Conservation (phyloP, 805 yeast genomes). For the Metschnikowia orientalis region DNA sequence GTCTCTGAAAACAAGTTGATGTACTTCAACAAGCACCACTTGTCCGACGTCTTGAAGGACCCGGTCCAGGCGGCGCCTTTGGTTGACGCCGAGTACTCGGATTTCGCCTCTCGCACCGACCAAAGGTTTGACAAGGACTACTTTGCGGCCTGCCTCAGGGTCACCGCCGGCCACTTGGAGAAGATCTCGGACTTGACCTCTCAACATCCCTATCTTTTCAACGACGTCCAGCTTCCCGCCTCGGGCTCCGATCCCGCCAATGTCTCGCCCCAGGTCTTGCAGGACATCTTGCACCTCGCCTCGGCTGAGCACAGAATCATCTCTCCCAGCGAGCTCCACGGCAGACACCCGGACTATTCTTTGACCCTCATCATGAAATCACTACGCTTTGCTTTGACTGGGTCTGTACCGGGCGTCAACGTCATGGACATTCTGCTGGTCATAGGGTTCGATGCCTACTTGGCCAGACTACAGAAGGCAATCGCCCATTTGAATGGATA, state of each 20-base stretch:
- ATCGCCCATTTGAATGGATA: slow-evolving; percentile 8
- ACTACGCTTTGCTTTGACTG: slow-evolving; percentile 61
- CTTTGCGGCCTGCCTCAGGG: slow-evolving; percentile 36
- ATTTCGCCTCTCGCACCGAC: slow-evolving; percentile 13
- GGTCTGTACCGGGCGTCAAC: slow-evolving; percentile 64
- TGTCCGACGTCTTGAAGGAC: slow-evolving; percentile 41
- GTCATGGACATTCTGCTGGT: slow-evolving; percentile 54
- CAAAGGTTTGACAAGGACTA: slow-evolving; percentile 24
- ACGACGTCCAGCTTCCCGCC: slow-evolving; percentile 28
- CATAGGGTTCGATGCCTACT: slow-evolving; percentile 38
- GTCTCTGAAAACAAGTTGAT: slow-evolving; percentile 74
- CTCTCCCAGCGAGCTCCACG: slow-evolving; percentile 3
- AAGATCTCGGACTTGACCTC: slow-evolving; percentile 49
- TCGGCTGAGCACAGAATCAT: slow-evolving; percentile 3
- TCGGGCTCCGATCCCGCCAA: slow-evolving; percentile 3
- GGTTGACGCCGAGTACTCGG: slow-evolving; percentile 28
- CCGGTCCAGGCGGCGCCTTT: slow-evolving; percentile 32
- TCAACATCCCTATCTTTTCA: slow-evolving; percentile 48
- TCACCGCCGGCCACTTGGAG: slow-evolving; percentile 47
- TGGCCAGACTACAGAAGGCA: slow-evolving; percentile 12
- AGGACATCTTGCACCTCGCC: slow-evolving; percentile 15
- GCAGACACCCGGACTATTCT: slow-evolving; percentile 2
- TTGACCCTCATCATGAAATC: slow-evolving; percentile 11
- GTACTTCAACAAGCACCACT: slow-evolving; percentile 72
- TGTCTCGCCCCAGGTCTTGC: slow-evolving; percentile 12